These are phyloP conservation scores for Agrocybe pediades DNA, from an alignment of 768 basidiomycete species.

Conservation along the genomic window DNA sequence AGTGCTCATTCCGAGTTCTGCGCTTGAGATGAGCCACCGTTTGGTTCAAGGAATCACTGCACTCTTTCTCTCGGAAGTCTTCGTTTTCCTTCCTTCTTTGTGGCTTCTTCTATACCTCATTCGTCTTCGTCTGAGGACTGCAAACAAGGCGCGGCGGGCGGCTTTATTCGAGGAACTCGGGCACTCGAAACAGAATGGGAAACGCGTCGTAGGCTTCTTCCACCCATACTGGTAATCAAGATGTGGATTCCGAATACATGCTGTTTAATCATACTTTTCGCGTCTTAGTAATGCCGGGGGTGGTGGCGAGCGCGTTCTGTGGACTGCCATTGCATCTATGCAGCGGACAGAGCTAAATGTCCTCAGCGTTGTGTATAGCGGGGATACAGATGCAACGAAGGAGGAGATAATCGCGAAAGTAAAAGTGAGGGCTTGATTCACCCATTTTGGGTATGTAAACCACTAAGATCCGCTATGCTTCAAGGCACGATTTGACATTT, in stretches of 20 bases:
- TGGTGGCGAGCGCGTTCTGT: conserved; percentile 94
- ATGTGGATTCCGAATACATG: background rate
- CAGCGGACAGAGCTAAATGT: conserved; percentile 69
- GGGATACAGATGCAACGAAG: conserved; percentile 82
- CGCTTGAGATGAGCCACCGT: no score
- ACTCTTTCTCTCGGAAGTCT: background rate
- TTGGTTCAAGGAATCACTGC: no score
- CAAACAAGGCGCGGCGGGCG: conserved; percentile 19
- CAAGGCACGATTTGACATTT: conserved; percentile 82
- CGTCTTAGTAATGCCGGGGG: conserved; percentile 85
- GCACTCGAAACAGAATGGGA: conserved; percentile 18
- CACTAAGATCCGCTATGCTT: background rate
- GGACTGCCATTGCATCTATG: conserved; percentile 82
- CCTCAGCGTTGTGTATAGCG: conserved; percentile 84
- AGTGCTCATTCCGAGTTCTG: no score
- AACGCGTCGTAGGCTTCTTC: conserved; percentile 76
- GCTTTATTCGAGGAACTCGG: conserved; percentile 26
- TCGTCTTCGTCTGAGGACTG: conserved; percentile 17
- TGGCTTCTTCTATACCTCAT: conserved; percentile 22
- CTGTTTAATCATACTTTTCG: conserved; percentile 41
- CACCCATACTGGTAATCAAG: conserved; percentile 90
- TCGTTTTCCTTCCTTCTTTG: conserved; percentile 1
- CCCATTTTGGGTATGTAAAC: background rate
- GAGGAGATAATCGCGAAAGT: conserved; percentile 80
- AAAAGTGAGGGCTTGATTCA: conserved; percentile 53